phyloP scores from a whole-genome alignment of 805 yeast genomes.

The Pichia insulana region DNA sequence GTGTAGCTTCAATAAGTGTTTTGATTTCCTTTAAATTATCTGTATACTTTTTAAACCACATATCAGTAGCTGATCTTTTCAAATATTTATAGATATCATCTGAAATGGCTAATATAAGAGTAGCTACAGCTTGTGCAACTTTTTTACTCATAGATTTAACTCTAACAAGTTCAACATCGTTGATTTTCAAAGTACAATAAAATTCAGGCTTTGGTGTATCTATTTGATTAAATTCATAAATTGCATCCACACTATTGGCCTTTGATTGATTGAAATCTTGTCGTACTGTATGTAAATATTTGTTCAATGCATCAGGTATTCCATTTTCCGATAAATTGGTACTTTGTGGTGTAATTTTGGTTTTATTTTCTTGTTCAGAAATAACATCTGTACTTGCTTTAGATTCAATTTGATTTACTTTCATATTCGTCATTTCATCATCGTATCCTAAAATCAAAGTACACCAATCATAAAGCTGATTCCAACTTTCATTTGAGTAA shows the following conservation, averaged over 20 bases:
- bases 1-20: background rate
- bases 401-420: background rate
- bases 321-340: background rate
- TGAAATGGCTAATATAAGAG: conserved; percentile 6
- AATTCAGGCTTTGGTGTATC: background rate
- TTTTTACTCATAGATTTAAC: conserved; percentile 9
- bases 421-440: background rate
- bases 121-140: conserved; percentile 9
- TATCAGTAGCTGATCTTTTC: conserved; percentile 3
- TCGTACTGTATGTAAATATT: conserved; percentile 6
- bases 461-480: conserved; percentile 1
- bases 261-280: conserved; percentile 9
- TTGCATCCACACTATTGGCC: background rate
- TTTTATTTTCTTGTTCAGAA: background rate
- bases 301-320: background rate
- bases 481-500: background rate
- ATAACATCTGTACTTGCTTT: background rate
- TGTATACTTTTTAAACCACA: conserved; percentile 5
- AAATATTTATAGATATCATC: background rate
- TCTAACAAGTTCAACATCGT: background rate
- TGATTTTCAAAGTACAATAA: conserved; percentile 6
- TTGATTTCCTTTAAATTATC: background rate
- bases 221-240: conserved; percentile 1
- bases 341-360: background rate
- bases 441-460: conserved; percentile 4